Conservation (phyloP, 768 basidiomycete species). For the Leccinum subgranulosum region DNA sequence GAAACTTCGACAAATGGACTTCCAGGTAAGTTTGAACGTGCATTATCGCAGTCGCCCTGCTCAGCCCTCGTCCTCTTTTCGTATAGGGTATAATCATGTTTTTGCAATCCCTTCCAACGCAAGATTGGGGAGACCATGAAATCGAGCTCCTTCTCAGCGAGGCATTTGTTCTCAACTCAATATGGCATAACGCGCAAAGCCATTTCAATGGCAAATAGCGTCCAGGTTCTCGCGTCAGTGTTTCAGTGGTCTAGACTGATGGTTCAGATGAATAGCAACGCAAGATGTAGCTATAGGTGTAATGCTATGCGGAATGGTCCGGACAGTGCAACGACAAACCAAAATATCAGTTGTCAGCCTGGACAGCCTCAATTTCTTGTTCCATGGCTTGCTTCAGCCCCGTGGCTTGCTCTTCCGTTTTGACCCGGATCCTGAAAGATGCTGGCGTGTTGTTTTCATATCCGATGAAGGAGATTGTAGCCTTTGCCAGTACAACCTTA, state of each 20-base stretch:
- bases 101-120: constrained; percentile 87
- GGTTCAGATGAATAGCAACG: constrained; percentile 11
- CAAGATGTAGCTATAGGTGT: constrained; percentile 25
- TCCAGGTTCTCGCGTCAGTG: not conserved
- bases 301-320: constrained; percentile 17
- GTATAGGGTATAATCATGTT: constrained; percentile 97
- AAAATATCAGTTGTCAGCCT: constrained; percentile 11
- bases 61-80: not conserved
- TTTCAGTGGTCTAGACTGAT: not conserved
- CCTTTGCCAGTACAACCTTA: constrained; percentile 50
- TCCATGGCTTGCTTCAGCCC: constrained; percentile 60
- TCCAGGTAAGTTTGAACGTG: constrained; percentile 63
- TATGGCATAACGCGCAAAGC: constrained; percentile 91
- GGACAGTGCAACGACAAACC: not conserved
- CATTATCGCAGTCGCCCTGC: not conserved
- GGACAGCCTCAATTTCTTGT: constrained; percentile 54
- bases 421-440: constrained; percentile 61
- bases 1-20: constrained; percentile 93
- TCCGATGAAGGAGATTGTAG: constrained; percentile 62
- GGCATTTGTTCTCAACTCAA: constrained; percentile 90
- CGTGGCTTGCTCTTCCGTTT: constrained; percentile 54
- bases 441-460: constrained; percentile 56
- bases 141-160: constrained; percentile 93
- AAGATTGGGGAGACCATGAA: constrained; percentile 94
- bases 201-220: constrained; percentile 64